These are phyloP conservation scores for Rossbeevera mucosa DNA, from an alignment of 768 basidiomycete species.

Conservation along the genomic window DNA sequence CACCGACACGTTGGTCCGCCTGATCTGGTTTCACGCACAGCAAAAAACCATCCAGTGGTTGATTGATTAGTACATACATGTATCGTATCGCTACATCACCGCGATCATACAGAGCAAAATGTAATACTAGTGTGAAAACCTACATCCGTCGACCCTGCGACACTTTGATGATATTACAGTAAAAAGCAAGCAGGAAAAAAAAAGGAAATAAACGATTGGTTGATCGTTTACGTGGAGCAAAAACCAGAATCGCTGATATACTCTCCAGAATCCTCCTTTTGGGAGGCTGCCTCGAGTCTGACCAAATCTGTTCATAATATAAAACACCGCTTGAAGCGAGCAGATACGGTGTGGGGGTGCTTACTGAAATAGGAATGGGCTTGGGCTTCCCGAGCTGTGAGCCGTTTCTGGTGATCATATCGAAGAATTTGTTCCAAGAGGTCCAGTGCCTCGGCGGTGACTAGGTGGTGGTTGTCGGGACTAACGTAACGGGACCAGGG, in stretches of 20 bases:
- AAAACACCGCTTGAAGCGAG: slow-evolving; percentile 9
- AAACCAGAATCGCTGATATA: slow-evolving; percentile 48
- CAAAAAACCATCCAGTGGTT: not conserved
- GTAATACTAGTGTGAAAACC: slow-evolving; percentile 5
- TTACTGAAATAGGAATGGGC: slow-evolving; percentile 62
- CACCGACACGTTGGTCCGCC: slow-evolving; percentile 27
- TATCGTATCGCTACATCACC: slow-evolving; percentile 15
- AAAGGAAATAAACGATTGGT: not conserved
- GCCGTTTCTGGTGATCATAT: slow-evolving; percentile 66
- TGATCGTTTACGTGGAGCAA: slow-evolving; percentile 33
- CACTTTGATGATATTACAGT: not conserved
- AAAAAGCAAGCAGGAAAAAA: not conserved
- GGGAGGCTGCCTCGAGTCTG: slow-evolving; percentile 43
- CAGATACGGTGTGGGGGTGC: slow-evolving; percentile 20
- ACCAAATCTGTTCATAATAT: slow-evolving; percentile 39
- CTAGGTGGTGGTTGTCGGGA: slow-evolving; percentile 52
- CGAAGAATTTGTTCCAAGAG: slow-evolving; percentile 61
- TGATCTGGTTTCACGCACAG: slow-evolving; percentile 13
- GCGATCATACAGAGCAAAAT: slow-evolving; percentile 8
- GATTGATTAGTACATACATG: slow-evolving; percentile 13
- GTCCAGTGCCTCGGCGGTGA: slow-evolving; percentile 60
- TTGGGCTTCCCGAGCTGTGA: slow-evolving; percentile 65
- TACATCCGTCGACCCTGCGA: slow-evolving; percentile 6
- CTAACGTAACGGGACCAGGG: slow-evolving; percentile 63
- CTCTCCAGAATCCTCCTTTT: slow-evolving; percentile 38